Evolutionary conservation across 2,329 filamentous ascomycete genomes (phyloP).

Genomic region (Aureobasidium sp.): DNA sequence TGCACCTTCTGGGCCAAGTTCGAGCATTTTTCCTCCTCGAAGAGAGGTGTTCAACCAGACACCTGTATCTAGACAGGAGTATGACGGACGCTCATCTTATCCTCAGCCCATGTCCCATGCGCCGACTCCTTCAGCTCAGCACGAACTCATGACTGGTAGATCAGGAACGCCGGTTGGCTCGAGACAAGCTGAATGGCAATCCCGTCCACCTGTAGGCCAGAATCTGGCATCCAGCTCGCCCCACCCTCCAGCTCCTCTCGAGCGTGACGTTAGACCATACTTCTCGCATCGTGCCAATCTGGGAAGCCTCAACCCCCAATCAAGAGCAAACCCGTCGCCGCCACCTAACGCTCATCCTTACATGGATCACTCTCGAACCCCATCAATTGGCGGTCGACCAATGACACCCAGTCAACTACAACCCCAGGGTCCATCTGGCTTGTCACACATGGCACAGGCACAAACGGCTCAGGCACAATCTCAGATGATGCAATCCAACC

Average conservation of each 20-base stretch:
- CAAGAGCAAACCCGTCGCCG: slow-evolving; percentile 29
- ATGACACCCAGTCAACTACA: slow-evolving; percentile 17
- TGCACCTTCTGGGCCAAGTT: slow-evolving; percentile 1
- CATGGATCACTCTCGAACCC: slow-evolving; percentile 27
- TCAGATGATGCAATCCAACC: slow-evolving; percentile 25
- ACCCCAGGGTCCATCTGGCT: neutral
- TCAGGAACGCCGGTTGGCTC: slow-evolving; percentile 19
- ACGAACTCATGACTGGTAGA: slow-evolving; percentile 15
- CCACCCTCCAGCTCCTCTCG: slow-evolving; percentile 21
- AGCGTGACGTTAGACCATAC: slow-evolving; percentile 26
- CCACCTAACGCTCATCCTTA: slow-evolving; percentile 25
- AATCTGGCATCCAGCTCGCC: slow-evolving; percentile 22
- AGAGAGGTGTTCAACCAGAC: slow-evolving; percentile 17
- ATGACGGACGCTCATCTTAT: slow-evolving; percentile 5
- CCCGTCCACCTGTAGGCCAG: slow-evolving; percentile 18
- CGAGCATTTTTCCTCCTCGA: neutral
- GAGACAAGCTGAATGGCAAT: slow-evolving; percentile 22
- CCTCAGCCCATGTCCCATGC: slow-evolving; percentile 12
- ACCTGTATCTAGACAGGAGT: slow-evolving; percentile 15
- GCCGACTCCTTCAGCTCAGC: slow-evolving; percentile 9
- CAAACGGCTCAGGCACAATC: slow-evolving; percentile 10
- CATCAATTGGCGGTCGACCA: slow-evolving; percentile 23
- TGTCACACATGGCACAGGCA: slow-evolving; percentile 7
- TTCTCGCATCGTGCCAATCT: slow-evolving; percentile 27
- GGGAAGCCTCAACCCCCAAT: slow-evolving; percentile 24